These are phyloP conservation scores for Marasmius fiardii DNA, from an alignment of 1,284 basidiomycete species.

Conservation along the genomic window DNA sequence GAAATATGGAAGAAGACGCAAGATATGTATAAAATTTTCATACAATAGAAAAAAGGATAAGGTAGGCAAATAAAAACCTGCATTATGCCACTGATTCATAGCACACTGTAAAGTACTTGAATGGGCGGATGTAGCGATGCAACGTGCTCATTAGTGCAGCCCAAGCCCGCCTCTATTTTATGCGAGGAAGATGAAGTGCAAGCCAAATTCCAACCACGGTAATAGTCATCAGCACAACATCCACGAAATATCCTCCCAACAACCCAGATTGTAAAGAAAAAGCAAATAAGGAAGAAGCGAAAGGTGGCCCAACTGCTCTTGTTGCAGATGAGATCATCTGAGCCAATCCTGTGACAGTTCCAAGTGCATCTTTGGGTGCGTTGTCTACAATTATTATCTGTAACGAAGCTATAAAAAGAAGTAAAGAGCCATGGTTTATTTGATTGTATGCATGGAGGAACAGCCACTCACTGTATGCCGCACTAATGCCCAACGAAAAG, in stretches of 20 bases:
- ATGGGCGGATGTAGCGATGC: too few relatives aligned
- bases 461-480: conserved; percentile 8
- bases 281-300: conserved; percentile 11
- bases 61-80: too few relatives aligned
- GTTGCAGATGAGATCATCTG: conserved; percentile 17
- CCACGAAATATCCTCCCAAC: conserved; percentile 5
- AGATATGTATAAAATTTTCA: too few relatives aligned
- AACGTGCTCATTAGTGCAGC: too few relatives aligned
- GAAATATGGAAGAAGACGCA: too few relatives aligned
- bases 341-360: conserved; percentile 18
- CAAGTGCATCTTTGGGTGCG: conserved; percentile 14
- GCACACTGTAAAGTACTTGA: too few relatives aligned
- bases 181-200: conserved; percentile 2
- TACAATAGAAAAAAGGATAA: too few relatives aligned
- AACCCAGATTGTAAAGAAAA: conserved; percentile 5
- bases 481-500: background rate
- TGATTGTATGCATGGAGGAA: background rate
- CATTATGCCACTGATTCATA: too few relatives aligned
- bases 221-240: conserved; percentile 5
- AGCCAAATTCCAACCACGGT: conserved; percentile 4
- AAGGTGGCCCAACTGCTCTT: conserved; percentile 7
- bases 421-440: background rate
- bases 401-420: conserved; percentile 1
- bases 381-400: conserved; percentile 2
- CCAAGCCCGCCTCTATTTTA: too few relatives aligned